A percentile compares a stretch with the other conserved stretches of the same genome.
Evolutionary conservation across 169 alveolate genomes (phyloP).

Genomic region (Plasmodium berghei): DNA sequence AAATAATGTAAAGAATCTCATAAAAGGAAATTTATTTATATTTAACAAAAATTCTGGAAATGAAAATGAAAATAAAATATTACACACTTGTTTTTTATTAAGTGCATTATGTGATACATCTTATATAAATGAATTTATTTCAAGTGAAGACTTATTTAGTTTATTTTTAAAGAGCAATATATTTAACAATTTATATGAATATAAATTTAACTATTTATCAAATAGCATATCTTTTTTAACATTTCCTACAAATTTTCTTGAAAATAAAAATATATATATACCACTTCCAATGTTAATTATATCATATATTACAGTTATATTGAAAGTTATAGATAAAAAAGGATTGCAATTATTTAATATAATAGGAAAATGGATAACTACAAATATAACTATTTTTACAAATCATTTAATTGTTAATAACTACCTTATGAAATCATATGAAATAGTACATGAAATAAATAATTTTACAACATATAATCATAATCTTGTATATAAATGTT

Average conservation of each 20-base stretch:
- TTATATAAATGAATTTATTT: constrained; percentile 48
- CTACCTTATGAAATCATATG: constrained; percentile 52
- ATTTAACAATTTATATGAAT: constrained; percentile 47
- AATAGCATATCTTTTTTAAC: constrained; percentile 60
- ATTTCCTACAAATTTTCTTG: constrained; percentile 50
- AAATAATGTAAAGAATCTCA: constrained; percentile 32
- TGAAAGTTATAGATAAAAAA: constrained; percentile 47
- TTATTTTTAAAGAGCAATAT: constrained; percentile 57
- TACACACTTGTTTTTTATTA: constrained; percentile 62
- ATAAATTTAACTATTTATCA: constrained; percentile 56
- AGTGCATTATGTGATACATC: constrained; percentile 69
- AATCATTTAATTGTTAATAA: constrained; percentile 54
- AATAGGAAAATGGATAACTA: constrained; percentile 50
- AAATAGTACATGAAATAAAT: constrained; percentile 50
- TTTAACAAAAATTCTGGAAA: not conserved
- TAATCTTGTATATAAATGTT: constrained; percentile 34
- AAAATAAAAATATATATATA: constrained; percentile 58
- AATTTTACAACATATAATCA: constrained; percentile 71
- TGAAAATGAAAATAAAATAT: constrained; percentile 41
- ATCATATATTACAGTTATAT: constrained; percentile 47
- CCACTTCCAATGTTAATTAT: constrained; percentile 58
- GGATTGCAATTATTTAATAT: constrained; percentile 38
- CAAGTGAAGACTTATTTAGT: constrained; percentile 29
- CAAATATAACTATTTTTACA: constrained; percentile 26
- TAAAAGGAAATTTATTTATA: constrained; percentile 58